Conservation (phyloP, 208 protist species). For the Acanthamoeba pearcei region DNA sequence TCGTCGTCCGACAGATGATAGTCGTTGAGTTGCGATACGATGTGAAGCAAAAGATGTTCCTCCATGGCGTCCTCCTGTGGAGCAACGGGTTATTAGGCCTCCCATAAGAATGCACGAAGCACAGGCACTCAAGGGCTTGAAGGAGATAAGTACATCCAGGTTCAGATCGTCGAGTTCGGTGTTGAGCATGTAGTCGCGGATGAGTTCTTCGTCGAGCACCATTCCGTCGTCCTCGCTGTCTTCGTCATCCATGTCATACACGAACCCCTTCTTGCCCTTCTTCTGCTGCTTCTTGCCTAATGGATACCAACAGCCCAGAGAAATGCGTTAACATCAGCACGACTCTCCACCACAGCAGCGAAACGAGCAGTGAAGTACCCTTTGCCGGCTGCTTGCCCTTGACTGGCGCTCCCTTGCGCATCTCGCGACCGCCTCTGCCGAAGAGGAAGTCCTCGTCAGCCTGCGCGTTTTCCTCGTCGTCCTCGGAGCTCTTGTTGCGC, state of each 20-base stretch:
- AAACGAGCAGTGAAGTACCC: background rate
- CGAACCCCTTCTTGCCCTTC: slow-evolving; percentile 5
- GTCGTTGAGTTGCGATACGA: slow-evolving; percentile 49
- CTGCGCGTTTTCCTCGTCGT: slow-evolving; percentile 26
- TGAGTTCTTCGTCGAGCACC: slow-evolving; percentile 23
- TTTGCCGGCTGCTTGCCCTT: background rate
- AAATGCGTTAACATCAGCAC: no score
- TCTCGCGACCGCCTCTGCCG: background rate
- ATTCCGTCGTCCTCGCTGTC: slow-evolving; percentile 11
- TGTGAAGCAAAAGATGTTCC: slow-evolving; percentile 21
- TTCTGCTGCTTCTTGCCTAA: background rate
- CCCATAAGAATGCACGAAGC: background rate
- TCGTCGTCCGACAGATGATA: background rate
- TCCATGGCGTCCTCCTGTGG: slow-evolving; percentile 8
- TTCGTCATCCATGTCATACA: background rate
- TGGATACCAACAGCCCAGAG: background rate
- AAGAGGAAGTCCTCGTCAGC: slow-evolving; percentile 50
- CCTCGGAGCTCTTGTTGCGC: slow-evolving; percentile 9
- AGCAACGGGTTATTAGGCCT: no score
- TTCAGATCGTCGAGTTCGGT: background rate
- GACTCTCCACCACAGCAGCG: background rate
- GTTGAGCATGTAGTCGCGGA: slow-evolving; percentile 40
- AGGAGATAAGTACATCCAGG: background rate
- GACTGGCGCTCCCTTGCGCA: background rate
- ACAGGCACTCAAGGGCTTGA: background rate